phyloP scores from a whole-genome alignment of 2,329 filamentous ascomycete species.

The Chrysoporthe austroafricana region DNA sequence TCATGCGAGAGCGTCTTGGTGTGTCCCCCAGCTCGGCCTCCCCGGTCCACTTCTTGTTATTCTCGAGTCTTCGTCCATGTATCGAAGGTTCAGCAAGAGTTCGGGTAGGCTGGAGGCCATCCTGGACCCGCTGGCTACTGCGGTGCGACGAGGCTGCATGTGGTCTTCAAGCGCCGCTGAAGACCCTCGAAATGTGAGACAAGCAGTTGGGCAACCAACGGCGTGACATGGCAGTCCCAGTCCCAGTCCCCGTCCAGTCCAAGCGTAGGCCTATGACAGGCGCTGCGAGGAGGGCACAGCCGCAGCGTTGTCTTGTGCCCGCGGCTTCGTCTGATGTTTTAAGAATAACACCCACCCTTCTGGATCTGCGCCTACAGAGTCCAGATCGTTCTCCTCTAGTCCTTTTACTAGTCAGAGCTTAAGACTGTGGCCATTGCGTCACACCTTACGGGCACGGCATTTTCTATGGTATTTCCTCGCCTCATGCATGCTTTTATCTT shows the following conservation, averaged over 20 bases:
- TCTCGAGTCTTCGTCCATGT: background rate
- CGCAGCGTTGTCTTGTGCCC: background rate
- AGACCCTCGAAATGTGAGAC: background rate
- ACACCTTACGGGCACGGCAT: slow-evolving; percentile 1
- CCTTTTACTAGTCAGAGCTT: background rate
- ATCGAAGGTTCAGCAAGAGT: background rate
- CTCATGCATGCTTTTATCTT: background rate
- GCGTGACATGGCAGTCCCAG: background rate
- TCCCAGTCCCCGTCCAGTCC: background rate
- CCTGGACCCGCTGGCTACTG: background rate
- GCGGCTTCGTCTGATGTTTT: background rate
- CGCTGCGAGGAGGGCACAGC: background rate
- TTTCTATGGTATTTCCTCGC: no score
- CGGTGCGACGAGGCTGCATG: background rate
- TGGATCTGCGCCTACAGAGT: background rate
- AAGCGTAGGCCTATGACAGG: background rate
- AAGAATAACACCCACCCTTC: background rate
- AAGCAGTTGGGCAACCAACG: background rate
- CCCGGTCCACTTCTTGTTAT: background rate
- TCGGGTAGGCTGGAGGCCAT: background rate
- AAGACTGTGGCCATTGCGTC: slow-evolving; percentile 12
- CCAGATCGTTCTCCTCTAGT: background rate
- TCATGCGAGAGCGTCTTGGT: background rate
- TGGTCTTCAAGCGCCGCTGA: background rate
- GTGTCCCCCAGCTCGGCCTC: no score